Evolutionary conservation across 169 alveolate species (phyloP).

Genomic region (Plasmodium coatneyi): DNA sequence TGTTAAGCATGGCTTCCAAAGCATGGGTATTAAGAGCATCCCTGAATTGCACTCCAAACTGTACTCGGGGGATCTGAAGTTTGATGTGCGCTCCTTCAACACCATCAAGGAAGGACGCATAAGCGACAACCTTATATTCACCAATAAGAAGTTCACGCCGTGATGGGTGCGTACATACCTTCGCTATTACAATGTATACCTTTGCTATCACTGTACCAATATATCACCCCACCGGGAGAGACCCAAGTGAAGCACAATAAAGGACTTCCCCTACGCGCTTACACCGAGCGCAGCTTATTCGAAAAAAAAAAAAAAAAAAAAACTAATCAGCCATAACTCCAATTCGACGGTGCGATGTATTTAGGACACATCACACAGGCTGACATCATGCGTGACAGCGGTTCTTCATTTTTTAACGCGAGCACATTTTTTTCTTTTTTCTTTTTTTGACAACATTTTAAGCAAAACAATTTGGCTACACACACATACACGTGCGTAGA

Average conservation of each 20-base stretch:
- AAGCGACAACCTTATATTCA: conserved; percentile 60
- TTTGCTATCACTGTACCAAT: not conserved
- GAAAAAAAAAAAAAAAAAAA: conserved; percentile 1
- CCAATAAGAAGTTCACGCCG: conserved; percentile 24
- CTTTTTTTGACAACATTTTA: not conserved
- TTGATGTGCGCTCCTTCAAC: conserved; percentile 76
- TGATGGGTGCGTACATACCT: not conserved
- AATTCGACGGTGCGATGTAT: not conserved
- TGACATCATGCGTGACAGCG: not conserved
- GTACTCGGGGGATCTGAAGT: conserved; percentile 77
- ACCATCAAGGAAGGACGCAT: conserved; percentile 59
- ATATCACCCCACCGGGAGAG: not conserved
- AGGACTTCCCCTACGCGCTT: not conserved
- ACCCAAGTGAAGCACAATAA: not conserved
- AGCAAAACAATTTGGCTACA: not conserved
- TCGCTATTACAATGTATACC: not conserved
- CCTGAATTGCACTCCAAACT: conserved; percentile 76
- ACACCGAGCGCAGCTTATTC: not conserved
- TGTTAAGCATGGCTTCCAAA: conserved; percentile 84
- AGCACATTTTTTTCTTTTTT: not conserved
- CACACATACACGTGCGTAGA: not conserved
- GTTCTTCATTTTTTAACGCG: not conserved
- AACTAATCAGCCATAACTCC: not conserved
- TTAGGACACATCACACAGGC: not conserved
- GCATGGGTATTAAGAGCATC: conserved; percentile 75